phyloP scores from a whole-genome alignment of 2,329 filamentous ascomycete species.

The Diaporthe sp. region DNA sequence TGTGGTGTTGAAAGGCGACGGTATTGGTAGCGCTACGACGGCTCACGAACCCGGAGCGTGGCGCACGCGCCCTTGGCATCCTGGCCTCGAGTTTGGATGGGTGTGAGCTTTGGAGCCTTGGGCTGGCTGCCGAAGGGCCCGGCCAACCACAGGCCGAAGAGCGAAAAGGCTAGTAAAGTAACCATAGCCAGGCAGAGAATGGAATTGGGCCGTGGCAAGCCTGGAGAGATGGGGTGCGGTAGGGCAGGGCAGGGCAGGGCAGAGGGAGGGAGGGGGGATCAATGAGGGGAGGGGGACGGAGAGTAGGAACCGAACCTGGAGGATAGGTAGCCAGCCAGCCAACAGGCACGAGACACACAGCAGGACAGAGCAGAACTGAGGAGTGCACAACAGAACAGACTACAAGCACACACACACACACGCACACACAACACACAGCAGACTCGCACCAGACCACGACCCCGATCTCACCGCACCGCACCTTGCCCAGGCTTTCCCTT shows the following conservation, averaged over 20 bases:
- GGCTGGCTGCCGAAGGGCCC: conserved; percentile 26
- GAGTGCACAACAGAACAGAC: neutral
- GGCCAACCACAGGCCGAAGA: conserved; percentile 18
- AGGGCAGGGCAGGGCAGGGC: conserved; percentile 2
- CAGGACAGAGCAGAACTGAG: neutral
- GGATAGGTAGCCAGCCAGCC: neutral
- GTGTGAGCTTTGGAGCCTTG: conserved; percentile 25
- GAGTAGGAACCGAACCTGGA: conserved; percentile 10
- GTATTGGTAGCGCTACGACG: neutral
- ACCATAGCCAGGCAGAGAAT: conserved; percentile 20
- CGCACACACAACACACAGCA: too few relatives aligned
- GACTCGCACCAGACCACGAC: neutral
- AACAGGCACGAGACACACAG: neutral
- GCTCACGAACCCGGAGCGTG: conserved; percentile 10
- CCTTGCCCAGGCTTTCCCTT: neutral
- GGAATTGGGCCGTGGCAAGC: conserved; percentile 12
- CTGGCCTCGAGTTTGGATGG: conserved; percentile 21
- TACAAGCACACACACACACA: too few relatives aligned
- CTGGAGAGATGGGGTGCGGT: neutral
- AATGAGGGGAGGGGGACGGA: neutral
- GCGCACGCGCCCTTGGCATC: conserved; percentile 30
- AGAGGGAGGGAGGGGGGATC: neutral
- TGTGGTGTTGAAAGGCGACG: neutral
- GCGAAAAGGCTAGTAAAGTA: conserved; percentile 26
- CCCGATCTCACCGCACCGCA: neutral